phyloP scores from a whole-genome alignment of 169 alveolate genomes.

The Perkinsus olseni region DNA sequence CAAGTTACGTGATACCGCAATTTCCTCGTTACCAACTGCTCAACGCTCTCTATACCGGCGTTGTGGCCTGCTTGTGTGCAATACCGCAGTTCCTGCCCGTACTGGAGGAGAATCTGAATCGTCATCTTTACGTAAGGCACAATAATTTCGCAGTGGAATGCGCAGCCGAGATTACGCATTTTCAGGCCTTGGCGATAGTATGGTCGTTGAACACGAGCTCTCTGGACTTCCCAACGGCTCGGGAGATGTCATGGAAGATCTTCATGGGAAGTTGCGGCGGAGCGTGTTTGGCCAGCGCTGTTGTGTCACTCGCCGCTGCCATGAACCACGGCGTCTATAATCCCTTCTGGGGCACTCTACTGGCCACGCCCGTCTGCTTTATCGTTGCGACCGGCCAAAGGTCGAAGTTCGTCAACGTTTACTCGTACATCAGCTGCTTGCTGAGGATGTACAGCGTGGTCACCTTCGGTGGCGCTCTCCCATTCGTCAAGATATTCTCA shows the following conservation, averaged over 20 bases:
- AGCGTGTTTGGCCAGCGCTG: neutral
- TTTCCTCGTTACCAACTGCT: neutral
- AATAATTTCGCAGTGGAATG: too few relatives aligned
- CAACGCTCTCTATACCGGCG: neutral
- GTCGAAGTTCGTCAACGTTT: neutral
- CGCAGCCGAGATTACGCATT: neutral
- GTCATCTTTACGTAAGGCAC: neutral
- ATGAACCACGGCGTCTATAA: neutral
- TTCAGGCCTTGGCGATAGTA: neutral
- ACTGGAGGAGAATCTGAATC: neutral
- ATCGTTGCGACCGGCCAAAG: neutral
- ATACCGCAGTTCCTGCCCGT: neutral
- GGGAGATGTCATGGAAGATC: neutral
- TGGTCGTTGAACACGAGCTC: neutral
- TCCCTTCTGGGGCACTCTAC: neutral
- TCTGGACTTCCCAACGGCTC: neutral
- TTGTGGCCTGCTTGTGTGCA: neutral
- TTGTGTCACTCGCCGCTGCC: neutral
- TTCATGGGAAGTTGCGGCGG: neutral
- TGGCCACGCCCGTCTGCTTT: neutral
- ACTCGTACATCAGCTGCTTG: neutral
- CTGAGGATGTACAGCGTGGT: neutral
- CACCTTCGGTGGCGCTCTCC: neutral
- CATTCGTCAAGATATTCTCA: neutral
- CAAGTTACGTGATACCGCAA: neutral